Evolutionary conservation across 306 rosid species (phyloP), one percentile per base, ranked within the genome.

Genomic region (Dicorynia guianensis): DNA sequence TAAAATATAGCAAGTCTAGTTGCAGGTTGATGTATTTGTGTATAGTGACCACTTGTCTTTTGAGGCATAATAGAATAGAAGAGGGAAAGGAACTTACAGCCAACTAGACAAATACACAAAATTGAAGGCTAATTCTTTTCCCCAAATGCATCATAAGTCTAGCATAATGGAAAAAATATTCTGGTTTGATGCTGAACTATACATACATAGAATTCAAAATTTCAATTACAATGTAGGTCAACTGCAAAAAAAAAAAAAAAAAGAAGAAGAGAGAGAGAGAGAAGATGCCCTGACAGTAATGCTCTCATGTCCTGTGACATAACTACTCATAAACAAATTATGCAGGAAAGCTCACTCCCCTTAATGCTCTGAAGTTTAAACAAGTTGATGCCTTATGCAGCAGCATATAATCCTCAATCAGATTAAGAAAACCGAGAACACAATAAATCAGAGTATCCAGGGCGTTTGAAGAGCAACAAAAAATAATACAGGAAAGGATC

Each of bases 351-450:
- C 50, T 18, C 7, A 49, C 52, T 10, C 14, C 59, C 67, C 63
- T 20, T 10, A 14, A 55, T 54, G 17, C 14, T 49, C 61, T 39
- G 20, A 56, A 54, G 33, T 36, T 15, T 18, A 7, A 40, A 57
- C 19, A 69, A 40, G 71, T 55, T 47, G 50, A 63, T 13, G 53
- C 66, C 60, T 36, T 39, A 53, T 8, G 57, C 33, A 68, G 42
- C 13, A 10, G 13, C 40, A 46, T 61, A 13, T 25, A 77, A 47
- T 9, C 30, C 50, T 18, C 38, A 63, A 14, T 56, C 33, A 11
- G 10, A 13, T 38, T 19, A 35, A 11, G n/a, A 19, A 66, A 58
- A 66, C 66, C 52, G 54, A 82, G 43, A 73, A 67, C 14, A 7
- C 11, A 6, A 6, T 60, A 63, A 11, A 72, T 43, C 55, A 46